A percentile compares a stretch with the other conserved stretches of the same genome.
Conservation (phyloP, 2,329 filamentous ascomycete genomes). For the Mycogone perniciosa region DNA sequence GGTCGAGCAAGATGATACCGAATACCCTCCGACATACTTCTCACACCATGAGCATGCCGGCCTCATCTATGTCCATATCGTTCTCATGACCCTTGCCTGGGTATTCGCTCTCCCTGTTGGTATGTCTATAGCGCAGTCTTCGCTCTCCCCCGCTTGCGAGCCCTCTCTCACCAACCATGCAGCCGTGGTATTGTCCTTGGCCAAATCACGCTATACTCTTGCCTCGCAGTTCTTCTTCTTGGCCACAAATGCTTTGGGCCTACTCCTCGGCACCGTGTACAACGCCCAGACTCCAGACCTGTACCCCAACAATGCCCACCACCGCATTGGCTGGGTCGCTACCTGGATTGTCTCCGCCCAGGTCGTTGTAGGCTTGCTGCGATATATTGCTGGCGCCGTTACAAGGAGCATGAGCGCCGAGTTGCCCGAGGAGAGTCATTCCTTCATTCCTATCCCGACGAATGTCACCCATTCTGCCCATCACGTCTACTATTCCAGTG, state of each 20-base stretch:
- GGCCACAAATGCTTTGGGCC: conserved; percentile 54
- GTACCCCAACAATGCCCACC: conserved; percentile 82
- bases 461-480: conserved; percentile 46
- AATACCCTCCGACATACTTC: conserved; percentile 53
- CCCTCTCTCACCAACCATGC: not conserved
- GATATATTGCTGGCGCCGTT: conserved; percentile 41
- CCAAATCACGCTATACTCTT: conserved; percentile 68
- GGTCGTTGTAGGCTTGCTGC: conserved; percentile 60
- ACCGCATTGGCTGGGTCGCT: conserved; percentile 79
- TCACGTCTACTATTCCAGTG: conserved; percentile 32
- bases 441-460: conserved; percentile 59
- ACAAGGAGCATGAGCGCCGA: not conserved
- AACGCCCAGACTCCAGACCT: conserved; percentile 77
- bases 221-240: conserved; percentile 63
- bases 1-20: conserved; percentile 18
- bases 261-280: conserved; percentile 64
- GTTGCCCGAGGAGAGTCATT: conserved; percentile 41
- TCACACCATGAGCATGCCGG: conserved; percentile 44
- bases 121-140: conserved; percentile 34
- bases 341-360: conserved; percentile 68
- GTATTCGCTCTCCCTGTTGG: conserved; percentile 65
- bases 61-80: conserved; percentile 63
- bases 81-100: conserved; percentile 66
- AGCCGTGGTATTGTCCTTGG: conserved; percentile 84
- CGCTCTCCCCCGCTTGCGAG: not conserved